These are phyloP conservation scores for Micractinium sp. DNA, from an alignment of 139 green algal genomes.

Conservation along the genomic window DNA sequence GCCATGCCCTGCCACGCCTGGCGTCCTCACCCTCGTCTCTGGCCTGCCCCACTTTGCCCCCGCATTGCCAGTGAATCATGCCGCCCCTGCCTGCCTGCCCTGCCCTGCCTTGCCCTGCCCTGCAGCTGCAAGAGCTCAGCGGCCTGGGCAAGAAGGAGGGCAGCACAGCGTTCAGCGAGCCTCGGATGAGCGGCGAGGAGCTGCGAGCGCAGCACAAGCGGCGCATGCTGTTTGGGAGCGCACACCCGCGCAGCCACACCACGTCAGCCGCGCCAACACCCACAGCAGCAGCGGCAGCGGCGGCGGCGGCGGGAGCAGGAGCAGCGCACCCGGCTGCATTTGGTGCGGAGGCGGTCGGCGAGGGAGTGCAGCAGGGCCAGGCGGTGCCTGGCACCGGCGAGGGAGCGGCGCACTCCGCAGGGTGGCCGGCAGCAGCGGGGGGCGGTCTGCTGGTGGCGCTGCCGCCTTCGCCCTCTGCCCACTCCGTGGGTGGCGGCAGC, in stretches of 20 bases:
- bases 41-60: too few relatives aligned
- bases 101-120: neutral
- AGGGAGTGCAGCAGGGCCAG: neutral
- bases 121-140: neutral
- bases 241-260: neutral
- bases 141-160: neutral
- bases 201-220: conserved; percentile 46
- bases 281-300: neutral
- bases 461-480: too few relatives aligned
- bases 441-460: too few relatives aligned
- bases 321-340: neutral
- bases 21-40: too few relatives aligned
- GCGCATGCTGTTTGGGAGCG: conserved; percentile 54
- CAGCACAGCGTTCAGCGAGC: neutral
- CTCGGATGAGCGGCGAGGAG: neutral
- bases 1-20: too few relatives aligned
- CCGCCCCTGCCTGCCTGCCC: neutral
- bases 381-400: neutral
- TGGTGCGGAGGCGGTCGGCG: neutral
- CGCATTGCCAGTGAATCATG: neutral
- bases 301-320: neutral
- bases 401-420: neutral
- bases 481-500: neutral
- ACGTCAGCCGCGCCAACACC: neutral
- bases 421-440: neutral